Base-by-base conservation (phyloP, 1,139 yeast genomes). In the Suhomyces wounanorum region DNA sequence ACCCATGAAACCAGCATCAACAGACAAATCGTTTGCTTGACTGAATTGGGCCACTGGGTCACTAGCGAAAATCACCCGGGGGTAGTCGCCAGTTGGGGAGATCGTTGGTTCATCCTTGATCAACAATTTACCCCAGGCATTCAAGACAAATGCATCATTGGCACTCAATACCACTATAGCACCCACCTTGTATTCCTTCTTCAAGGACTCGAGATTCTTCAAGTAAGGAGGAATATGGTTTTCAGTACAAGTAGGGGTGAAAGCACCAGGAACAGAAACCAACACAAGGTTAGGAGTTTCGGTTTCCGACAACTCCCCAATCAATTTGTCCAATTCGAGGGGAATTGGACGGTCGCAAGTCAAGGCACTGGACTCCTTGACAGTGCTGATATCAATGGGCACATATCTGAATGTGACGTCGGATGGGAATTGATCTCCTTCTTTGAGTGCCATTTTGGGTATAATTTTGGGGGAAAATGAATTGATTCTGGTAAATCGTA, bases 1-100 rank as follows among this genome's bases (percentile, higher is more conserved):
- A 44, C 88, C 89, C 55, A 84, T 66, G 33, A 57, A 64, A 48
- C 60, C 56, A 49, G 64, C 66, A 55, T 64, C 69, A 42, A 60
- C 52, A 16, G 65, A 59, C 50, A 65, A 59, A 40, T 56, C 63
- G 47, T 60, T 54, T 21, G 55, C 56, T 38, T 47, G 43, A 40
- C 66, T 58, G 56, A 66, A 67, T 51, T 55, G 53, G 43, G 67
- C 68, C 45, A 58, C 57, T 23, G 68, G 66, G 52, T 67, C 71
- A 42, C 62, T 57, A 42, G 70, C 70, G 55, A 67, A 67, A 47
- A 59, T 55, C 40, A 67, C 58, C 49, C 57, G 59, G 25, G 68
- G 67, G 49, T 55, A 58, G 18, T 47, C 53, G 7, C 44, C 48
- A 3, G 26, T 45, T 14, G 55, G 46, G 2, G 41, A 11, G 18